Base-by-base conservation (phyloP, 225 moss, liverwort and hornwort genomes). In the Pleurozium schreberi region DNA sequence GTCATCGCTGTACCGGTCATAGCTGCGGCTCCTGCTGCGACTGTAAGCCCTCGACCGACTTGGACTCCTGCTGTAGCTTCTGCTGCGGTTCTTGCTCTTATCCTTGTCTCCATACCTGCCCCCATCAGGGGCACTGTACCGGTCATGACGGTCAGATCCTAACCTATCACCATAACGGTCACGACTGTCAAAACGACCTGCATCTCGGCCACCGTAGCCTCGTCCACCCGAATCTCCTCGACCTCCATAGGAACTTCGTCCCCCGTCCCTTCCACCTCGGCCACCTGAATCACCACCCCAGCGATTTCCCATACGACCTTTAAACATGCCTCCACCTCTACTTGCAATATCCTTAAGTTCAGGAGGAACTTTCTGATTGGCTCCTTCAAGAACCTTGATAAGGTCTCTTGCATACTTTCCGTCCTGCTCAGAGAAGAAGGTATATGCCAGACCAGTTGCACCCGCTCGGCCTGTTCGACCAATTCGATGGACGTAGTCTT, bases 381-480 rank as follows among this genome's bases (percentile, higher is more conserved):
- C 98, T 74, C 98, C 98, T 91, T 98, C 98, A 8, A 98, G 93
- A 8, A 98, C 98, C 93, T 97, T 98, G 47, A 98, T 98, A 1
- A 98, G 92, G 78, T 98, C 98, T 81, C 96, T 98, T 1, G 98
- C 98, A 59, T 98, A 98, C 92, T 98, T 98, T 17, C 98, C 98
- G 87, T 98, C 98, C 85, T 98, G 97, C 90, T 98, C 98, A 20
- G 97, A 95, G 70, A 98, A 97, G 83, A 98, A 98, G 14, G 98
- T 98, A 42, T 96, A 93, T 2, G 98, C 98, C 58, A 97, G 88
- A 75, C 98, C 98, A n/a, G 98, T 98, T 22, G 98, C 98, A 84
- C 98, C 98, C 28, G 98, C 98, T 89, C 98, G 95, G 42, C 98
- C 98, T 65, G 98, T 98, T 82, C 98, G 93, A 47, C 98, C 98